phyloP scores from a whole-genome alignment of 148 eudicot species.

The Cornus kousa region DNA sequence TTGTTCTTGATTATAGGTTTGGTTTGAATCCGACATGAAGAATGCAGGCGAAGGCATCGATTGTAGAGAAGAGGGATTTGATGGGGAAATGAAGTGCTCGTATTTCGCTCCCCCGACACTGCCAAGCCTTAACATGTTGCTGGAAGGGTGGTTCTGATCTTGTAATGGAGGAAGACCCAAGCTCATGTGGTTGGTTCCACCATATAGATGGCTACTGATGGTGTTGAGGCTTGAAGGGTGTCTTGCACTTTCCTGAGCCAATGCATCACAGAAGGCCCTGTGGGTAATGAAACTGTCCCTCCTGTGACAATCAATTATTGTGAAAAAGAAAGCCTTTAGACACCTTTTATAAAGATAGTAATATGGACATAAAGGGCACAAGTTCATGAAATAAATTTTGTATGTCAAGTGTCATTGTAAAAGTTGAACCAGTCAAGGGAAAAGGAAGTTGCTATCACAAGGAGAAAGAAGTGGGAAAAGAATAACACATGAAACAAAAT shows the following conservation, averaged over 20 bases:
- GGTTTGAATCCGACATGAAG: slow-evolving; percentile 20
- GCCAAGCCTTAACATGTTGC: slow-evolving; percentile 18
- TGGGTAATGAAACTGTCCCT: slow-evolving; percentile 74
- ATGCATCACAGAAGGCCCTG: slow-evolving; percentile 67
- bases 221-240: slow-evolving; percentile 35
- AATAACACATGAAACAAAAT: not conserved
- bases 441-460: not conserved
- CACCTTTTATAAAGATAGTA: not conserved
- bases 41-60: slow-evolving; percentile 11
- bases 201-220: slow-evolving; percentile 36
- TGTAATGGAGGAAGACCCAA: slow-evolving; percentile 13
- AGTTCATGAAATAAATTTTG: too few relatives aligned
- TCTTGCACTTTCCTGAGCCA: slow-evolving; percentile 65
- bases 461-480: not conserved
- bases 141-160: slow-evolving; percentile 7
- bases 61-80: not conserved
- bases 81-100: slow-evolving; percentile 10
- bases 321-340: not conserved
- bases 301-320: slow-evolving; percentile 24
- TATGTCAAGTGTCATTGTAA: not conserved
- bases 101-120: slow-evolving; percentile 8
- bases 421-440: not conserved
- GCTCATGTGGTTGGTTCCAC: slow-evolving; percentile 16
- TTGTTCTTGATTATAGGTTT: slow-evolving; percentile 12
- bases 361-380: not conserved